Percentiles rank a stretch among this genome's conserved stretches.
These are phyloP conservation scores for Populus ilicifolia DNA, from an alignment of 345 rosid species.

Conservation along the genomic window DNA sequence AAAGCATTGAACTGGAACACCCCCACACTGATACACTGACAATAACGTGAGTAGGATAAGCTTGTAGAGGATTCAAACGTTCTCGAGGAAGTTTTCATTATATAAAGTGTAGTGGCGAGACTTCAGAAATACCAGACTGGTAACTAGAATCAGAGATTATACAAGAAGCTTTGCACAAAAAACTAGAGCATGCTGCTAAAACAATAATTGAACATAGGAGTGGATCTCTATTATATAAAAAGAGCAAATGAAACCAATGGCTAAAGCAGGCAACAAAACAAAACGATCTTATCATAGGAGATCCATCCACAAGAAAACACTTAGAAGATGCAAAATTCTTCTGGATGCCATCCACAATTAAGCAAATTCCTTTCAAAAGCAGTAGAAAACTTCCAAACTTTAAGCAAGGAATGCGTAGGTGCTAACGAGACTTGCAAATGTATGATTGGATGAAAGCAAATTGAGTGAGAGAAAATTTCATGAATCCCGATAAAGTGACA, in stretches of 20 bases:
- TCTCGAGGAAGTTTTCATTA: neutral
- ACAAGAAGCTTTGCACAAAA: neutral
- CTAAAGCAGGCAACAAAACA: neutral
- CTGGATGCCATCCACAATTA: too few species aligned
- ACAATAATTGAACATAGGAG: neutral
- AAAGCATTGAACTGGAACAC: neutral
- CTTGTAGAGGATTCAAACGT: neutral
- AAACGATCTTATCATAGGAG: neutral
- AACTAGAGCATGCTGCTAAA: neutral
- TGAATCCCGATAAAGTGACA: neutral
- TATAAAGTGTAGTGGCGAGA: neutral
- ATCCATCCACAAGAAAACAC: neutral
- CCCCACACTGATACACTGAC: neutral
- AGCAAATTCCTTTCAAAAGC: neutral
- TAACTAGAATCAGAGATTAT: neutral
- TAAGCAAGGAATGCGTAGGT: neutral
- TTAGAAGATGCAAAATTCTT: neutral
- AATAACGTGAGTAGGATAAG: neutral
- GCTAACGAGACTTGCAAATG: neutral
- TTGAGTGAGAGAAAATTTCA: too few species aligned
- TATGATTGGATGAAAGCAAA: neutral
- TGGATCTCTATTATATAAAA: neutral
- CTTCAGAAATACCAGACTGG: too few species aligned
- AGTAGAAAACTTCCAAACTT: neutral
- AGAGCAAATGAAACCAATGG: neutral